Percentiles rank a stretch among this genome's conserved stretches.
Conservation (phyloP, 331 rosid species). For the Stylosanthes scabra region DNA sequence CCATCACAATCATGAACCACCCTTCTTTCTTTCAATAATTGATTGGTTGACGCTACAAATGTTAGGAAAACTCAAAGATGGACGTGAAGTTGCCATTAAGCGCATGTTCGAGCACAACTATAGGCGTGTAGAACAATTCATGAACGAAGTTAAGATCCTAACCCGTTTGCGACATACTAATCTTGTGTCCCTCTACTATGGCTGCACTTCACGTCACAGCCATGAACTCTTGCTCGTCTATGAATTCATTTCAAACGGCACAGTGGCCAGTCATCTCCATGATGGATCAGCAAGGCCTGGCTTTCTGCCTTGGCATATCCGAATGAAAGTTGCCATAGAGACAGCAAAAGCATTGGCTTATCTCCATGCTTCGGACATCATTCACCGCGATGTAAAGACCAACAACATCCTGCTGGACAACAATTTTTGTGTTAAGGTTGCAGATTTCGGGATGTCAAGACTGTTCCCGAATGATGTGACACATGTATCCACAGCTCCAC, state of each 20-base stretch:
- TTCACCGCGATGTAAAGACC: conserved; percentile 83
- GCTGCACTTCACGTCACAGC: conserved; percentile 66
- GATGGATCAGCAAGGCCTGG: conserved; percentile 37
- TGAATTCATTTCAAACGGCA: conserved; percentile 76
- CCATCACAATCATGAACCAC: background rate
- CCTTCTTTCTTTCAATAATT: background rate
- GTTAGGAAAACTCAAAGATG: conserved; percentile 71
- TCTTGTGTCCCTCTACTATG: conserved; percentile 71
- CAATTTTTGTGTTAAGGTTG: conserved; percentile 65
- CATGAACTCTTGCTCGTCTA: conserved; percentile 68
- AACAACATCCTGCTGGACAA: conserved; percentile 73
- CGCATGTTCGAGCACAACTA: conserved; percentile 57
- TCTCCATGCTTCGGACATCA: conserved; percentile 75
- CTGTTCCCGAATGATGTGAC: conserved; percentile 63
- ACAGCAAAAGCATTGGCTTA: conserved; percentile 69
- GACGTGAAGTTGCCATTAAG: conserved; percentile 78
- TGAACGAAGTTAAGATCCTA: conserved; percentile 71
- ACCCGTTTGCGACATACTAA: conserved; percentile 59
- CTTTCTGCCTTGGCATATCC: conserved; percentile 51
- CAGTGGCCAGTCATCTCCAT: conserved; percentile 69
- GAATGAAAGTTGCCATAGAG: conserved; percentile 67
- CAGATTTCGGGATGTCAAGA: conserved; percentile 79
- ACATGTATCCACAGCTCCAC: conserved; percentile 84
- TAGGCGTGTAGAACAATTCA: conserved; percentile 60
- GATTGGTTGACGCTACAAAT: background rate